Evolutionary conservation across 805 yeast genomes (phyloP).

Genomic region (Monosporozyma servazzii): DNA sequence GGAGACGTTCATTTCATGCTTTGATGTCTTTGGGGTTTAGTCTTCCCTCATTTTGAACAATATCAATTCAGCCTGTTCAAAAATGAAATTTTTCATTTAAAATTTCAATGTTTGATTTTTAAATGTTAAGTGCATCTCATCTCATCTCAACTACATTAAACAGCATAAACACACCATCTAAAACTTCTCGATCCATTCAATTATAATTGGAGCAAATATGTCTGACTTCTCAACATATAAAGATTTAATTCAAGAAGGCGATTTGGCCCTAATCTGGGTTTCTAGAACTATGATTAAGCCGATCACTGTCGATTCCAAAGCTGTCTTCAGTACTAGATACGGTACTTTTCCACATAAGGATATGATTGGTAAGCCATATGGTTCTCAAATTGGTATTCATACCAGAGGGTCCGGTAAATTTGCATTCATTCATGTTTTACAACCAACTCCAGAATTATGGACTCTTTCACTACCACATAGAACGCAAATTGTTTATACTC

Average conservation of each 20-base stretch:
- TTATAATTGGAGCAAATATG: not conserved
- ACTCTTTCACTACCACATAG: conserved; percentile 91
- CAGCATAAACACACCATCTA: too few species aligned
- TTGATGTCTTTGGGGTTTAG: too few species aligned
- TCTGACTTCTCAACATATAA: conserved; percentile 39
- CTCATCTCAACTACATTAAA: not conserved
- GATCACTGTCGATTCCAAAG: conserved; percentile 48
- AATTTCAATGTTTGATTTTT: not conserved
- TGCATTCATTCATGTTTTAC: conserved; percentile 80
- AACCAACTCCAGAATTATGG: conserved; percentile 96
- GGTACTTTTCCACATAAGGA: conserved; percentile 80
- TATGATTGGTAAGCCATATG: conserved; percentile 76
- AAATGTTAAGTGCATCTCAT: not conserved
- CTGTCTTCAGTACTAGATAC: conserved; percentile 68
- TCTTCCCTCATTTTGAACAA: not conserved
- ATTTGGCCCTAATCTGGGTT: conserved; percentile 77
- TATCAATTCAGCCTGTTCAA: not conserved
- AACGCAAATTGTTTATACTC: conserved; percentile 95
- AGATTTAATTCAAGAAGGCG: conserved; percentile 71
- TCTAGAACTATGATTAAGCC: conserved; percentile 77
- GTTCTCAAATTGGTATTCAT: conserved; percentile 70
- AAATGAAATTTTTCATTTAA: not conserved
- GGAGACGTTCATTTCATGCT: too few species aligned
- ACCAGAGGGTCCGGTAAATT: conserved; percentile 44
- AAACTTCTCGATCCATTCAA: not conserved